These are phyloP conservation scores for Mycena vulgaris DNA, from an alignment of 768 basidiomycete genomes.

Conservation along the genomic window DNA sequence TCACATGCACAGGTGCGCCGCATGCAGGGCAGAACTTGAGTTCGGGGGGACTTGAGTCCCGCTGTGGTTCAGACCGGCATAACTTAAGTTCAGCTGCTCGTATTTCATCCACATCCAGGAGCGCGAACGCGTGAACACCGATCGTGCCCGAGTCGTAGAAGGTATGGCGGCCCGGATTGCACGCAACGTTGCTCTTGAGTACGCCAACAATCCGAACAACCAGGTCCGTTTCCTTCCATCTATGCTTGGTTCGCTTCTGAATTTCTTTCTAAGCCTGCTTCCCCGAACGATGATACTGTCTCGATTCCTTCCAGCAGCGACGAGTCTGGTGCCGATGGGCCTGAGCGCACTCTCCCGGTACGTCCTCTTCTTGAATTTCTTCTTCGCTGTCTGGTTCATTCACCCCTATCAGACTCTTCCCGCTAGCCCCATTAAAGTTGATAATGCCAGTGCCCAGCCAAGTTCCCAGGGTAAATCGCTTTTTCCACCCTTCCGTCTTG, in stretches of 20 bases:
- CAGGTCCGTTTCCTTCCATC: background rate
- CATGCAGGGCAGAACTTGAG: no score
- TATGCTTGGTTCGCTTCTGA: background rate
- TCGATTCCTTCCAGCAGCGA: background rate
- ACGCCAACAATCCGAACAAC: background rate
- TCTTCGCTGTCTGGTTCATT: background rate
- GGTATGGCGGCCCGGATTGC: background rate
- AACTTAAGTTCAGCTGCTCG: no score
- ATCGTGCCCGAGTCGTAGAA: background rate
- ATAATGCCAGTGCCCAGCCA: background rate
- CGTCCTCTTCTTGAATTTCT: background rate
- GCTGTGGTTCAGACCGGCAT: no score
- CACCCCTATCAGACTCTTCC: background rate
- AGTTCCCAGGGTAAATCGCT: background rate
- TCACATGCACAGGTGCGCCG: no score
- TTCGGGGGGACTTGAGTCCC: no score
- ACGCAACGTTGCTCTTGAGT: background rate
- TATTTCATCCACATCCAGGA: background rate
- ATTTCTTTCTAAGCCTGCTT: background rate
- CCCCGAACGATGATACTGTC: background rate
- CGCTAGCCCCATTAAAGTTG: background rate
- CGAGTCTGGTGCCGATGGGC: background rate
- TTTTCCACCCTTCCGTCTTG: background rate
- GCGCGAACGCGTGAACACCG: background rate
- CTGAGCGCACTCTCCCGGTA: background rate